Evolutionary conservation across 1,284 basidiomycete species (phyloP).

Genomic region (Ganoderma meredithae): DNA sequence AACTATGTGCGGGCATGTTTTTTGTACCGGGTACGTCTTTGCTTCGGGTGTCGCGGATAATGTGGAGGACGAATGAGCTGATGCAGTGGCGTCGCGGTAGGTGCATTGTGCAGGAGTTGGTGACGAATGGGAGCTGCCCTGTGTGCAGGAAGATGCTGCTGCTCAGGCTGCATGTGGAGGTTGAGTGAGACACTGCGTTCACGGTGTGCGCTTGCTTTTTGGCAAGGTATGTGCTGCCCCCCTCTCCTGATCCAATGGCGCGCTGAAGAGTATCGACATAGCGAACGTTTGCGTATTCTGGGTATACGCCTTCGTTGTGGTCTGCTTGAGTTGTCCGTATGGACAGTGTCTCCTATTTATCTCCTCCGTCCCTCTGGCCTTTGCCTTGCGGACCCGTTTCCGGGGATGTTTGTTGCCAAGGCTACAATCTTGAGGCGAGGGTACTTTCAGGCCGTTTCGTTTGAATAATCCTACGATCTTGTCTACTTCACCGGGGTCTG

Average conservation of each 20-base stretch:
- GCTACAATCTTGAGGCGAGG: background rate
- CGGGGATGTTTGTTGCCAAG: background rate
- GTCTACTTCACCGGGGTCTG: background rate
- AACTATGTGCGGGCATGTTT: conserved; percentile 44
- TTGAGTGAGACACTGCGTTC: conserved; percentile 12
- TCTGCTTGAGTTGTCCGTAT: background rate
- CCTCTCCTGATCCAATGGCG: background rate
- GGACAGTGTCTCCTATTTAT: background rate
- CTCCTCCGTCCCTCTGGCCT: background rate
- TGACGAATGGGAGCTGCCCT: conserved; percentile 39
- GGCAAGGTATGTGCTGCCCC: background rate
- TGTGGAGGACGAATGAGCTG: background rate
- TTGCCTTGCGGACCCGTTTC: background rate
- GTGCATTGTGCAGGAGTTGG: conserved; percentile 40
- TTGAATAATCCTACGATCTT: too few species aligned
- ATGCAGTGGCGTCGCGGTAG: conserved; percentile 22
- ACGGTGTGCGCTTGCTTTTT: background rate
- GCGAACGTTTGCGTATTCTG: background rate
- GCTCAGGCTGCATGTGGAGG: conserved; percentile 37
- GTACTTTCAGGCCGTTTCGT: background rate
- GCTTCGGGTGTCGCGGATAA: background rate
- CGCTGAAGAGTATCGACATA: background rate
- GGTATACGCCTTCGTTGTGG: background rate
- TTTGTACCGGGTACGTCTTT: conserved; percentile 39
- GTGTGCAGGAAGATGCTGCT: conserved; percentile 41